Conservation (phyloP, 768 basidiomycete species). For the Hypholoma sublateritium region DNA sequence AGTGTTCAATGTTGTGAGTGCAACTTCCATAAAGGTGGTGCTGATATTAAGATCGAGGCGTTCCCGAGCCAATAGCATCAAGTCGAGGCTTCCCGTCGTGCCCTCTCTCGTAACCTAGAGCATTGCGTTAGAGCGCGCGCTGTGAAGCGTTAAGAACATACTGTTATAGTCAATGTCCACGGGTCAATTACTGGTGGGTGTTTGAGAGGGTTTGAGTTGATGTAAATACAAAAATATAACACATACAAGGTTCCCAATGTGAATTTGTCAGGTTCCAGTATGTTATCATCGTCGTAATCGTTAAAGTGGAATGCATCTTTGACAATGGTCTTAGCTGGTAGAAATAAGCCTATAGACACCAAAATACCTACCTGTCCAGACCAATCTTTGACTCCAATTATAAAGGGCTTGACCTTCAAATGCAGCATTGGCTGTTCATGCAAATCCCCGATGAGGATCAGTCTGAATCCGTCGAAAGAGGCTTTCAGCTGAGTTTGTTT, state of each 20-base stretch:
- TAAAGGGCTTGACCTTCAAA: conserved; percentile 83
- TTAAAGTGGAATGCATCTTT: conserved; percentile 83
- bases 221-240: neutral
- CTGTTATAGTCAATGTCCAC: conserved; percentile 82
- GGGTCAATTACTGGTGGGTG: conserved; percentile 82
- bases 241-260: conserved; percentile 92
- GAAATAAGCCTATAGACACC: neutral
- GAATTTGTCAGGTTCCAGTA: conserved; percentile 98
- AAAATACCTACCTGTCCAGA: conserved; percentile 70
- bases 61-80: conserved; percentile 72
- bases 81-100: conserved; percentile 47
- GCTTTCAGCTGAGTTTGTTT: conserved; percentile 63
- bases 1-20: conserved; percentile 67
- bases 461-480: conserved; percentile 86
- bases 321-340: neutral
- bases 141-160: conserved; percentile 27
- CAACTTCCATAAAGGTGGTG: conserved; percentile 86
- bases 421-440: conserved; percentile 95
- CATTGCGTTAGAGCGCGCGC: neutral
- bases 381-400: conserved; percentile 87
- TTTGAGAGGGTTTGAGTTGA: conserved; percentile 1
- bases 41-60: conserved; percentile 90
- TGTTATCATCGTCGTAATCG: conserved; percentile 79
- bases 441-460: conserved; percentile 91
- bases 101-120: conserved; percentile 54